These are phyloP conservation scores for Lasiodiplodia sp. DNA, from an alignment of 2,329 filamentous ascomycete species.

Conservation along the genomic window DNA sequence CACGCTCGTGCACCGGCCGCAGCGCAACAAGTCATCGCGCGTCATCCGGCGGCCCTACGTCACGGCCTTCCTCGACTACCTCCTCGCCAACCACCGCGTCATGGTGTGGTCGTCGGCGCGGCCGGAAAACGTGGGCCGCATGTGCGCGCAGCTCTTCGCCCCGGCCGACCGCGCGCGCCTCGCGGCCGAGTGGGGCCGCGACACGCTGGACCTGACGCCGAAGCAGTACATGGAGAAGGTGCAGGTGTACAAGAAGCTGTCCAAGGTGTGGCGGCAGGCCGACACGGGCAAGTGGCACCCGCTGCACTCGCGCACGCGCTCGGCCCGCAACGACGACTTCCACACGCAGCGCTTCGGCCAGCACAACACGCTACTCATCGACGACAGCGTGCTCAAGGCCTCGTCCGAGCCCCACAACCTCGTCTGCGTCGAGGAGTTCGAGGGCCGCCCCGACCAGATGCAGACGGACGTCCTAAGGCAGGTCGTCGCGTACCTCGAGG, in stretches of 20 bases:
- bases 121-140: constrained; percentile 72
- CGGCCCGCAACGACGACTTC: background rate
- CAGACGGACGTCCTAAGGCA: constrained; percentile 56
- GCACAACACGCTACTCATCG: constrained; percentile 86
- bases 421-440: constrained; percentile 80
- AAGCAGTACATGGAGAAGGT: constrained; percentile 73
- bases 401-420: constrained; percentile 84
- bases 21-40: constrained; percentile 48
- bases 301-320: constrained; percentile 38
- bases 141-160: constrained; percentile 71
- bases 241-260: constrained; percentile 89
- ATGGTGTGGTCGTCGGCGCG: constrained; percentile 92
- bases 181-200: constrained; percentile 78
- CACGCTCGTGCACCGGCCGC: constrained; percentile 78
- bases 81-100: constrained; percentile 76
- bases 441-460: constrained; percentile 52
- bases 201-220: constrained; percentile 72
- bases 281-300: constrained; percentile 54
- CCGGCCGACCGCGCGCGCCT: constrained; percentile 60
- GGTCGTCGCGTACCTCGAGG: constrained; percentile 61
- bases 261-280: constrained; percentile 69
- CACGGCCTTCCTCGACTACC: constrained; percentile 72
- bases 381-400: constrained; percentile 84
- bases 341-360: constrained; percentile 70
- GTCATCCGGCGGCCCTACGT: constrained; percentile 75